phyloP scores from a whole-genome alignment of 129 eudicot species.

The Flaveria sonorensis region DNA sequence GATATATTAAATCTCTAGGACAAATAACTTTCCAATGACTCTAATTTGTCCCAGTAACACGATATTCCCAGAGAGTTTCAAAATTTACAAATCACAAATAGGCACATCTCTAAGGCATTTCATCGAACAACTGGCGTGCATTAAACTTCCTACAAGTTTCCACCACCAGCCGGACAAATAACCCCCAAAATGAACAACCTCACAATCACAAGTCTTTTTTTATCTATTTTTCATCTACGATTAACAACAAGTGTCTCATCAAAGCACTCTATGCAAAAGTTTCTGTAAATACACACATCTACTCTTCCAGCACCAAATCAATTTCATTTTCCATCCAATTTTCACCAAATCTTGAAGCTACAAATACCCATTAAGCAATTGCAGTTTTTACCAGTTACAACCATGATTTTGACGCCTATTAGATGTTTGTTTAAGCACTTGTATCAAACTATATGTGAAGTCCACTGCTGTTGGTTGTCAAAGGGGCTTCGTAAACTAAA shows the following conservation, averaged over 20 bases:
- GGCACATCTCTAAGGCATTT: slow-evolving; percentile 21
- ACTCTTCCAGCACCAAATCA: background rate
- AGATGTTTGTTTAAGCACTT: background rate
- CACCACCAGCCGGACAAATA: slow-evolving; percentile 1
- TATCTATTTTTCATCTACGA: background rate
- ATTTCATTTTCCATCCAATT: background rate
- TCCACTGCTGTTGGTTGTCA: background rate
- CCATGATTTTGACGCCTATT: background rate
- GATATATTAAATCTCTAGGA: too few species aligned
- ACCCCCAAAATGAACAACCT: background rate
- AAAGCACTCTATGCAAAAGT: background rate
- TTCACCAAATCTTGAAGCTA: background rate
- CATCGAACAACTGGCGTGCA: slow-evolving; percentile 35
- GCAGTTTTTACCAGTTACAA: background rate
- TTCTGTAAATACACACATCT: background rate
- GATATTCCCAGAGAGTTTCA: background rate
- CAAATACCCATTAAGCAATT: background rate
- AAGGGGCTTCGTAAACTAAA: background rate
- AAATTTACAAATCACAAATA: slow-evolving; percentile 10
- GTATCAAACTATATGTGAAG: background rate
- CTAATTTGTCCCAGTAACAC: slow-evolving; percentile 2
- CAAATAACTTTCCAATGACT: background rate
- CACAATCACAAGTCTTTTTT: background rate
- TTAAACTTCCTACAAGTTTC: slow-evolving; percentile 16
- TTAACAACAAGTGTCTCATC: background rate